Percentiles rank a stretch among this genome's conserved stretches.
Evolutionary conservation across 768 basidiomycete genomes (phyloP).

Genomic region (Tylopilus rubrobrunneus): DNA sequence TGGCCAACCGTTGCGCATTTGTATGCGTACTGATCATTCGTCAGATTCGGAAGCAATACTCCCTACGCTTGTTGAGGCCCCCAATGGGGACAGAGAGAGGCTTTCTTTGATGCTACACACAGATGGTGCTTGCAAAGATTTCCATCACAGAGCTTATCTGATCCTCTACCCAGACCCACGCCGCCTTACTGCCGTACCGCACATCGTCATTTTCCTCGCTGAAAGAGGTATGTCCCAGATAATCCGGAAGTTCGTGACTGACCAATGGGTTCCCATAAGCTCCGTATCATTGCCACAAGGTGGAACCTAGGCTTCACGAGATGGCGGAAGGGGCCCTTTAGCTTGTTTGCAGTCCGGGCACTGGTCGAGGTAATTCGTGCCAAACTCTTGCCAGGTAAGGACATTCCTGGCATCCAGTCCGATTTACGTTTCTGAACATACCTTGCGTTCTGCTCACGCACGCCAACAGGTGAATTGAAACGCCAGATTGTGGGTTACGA

Average conservation of each 20-base stretch:
- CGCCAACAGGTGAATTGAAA: neutral
- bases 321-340: constrained; percentile 5
- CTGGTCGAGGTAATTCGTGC: constrained; percentile 13
- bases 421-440: neutral
- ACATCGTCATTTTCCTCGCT: constrained; percentile 2
- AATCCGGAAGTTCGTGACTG: neutral
- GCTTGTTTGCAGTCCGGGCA: constrained; percentile 19
- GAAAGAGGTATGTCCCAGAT: neutral
- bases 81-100: neutral
- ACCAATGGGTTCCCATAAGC: neutral
- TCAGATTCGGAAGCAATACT: neutral
- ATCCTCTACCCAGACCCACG: neutral
- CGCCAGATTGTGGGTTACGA: constrained; percentile 2
- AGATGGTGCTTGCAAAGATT: neutral
- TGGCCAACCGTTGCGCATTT: neutral
- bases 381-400: constrained; percentile 10
- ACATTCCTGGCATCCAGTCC: neutral
- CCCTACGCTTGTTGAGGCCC: neutral
- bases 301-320: constrained; percentile 4
- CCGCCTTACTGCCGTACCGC: constrained; percentile 3
- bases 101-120: constrained; percentile 4
- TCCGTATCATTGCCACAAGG: neutral
- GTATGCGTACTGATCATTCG: neutral
- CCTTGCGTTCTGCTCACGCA: neutral
- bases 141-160: neutral